Evolutionary conservation across 345 rosid species (phyloP).

Genomic region (Mercurialis annua): DNA sequence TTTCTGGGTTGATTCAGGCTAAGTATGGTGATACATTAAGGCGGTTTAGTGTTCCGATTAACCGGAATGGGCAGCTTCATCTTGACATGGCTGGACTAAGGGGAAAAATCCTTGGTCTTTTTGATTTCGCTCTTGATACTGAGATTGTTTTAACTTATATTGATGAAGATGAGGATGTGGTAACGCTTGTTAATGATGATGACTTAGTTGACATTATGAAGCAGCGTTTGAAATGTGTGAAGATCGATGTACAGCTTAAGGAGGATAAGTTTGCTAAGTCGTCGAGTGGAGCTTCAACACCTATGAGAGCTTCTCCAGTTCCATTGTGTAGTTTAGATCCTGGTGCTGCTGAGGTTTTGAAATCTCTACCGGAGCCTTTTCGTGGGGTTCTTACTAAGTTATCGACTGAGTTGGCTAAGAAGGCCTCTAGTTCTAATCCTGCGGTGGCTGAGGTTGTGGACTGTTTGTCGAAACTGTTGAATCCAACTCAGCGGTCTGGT

Average conservation of each 20-base stretch:
- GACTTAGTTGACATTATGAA: slow-evolving; percentile 68
- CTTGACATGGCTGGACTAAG: slow-evolving; percentile 57
- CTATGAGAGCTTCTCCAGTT: slow-evolving; percentile 41
- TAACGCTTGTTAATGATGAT: slow-evolving; percentile 68
- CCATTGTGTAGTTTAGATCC: slow-evolving; percentile 36
- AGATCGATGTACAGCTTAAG: slow-evolving; percentile 48
- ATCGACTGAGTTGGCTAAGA: slow-evolving; percentile 52
- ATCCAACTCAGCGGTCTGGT: slow-evolving; percentile 15
- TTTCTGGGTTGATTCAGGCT: slow-evolving; percentile 45
- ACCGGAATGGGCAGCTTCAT: slow-evolving; percentile 55
- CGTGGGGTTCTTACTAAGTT: slow-evolving; percentile 49
- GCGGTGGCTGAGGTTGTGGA: slow-evolving; percentile 39
- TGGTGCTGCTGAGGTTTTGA: slow-evolving; percentile 50
- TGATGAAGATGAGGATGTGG: slow-evolving; percentile 90
- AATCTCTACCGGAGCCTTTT: slow-evolving; percentile 60
- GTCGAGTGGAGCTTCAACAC: slow-evolving; percentile 55
- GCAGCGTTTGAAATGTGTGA: slow-evolving; percentile 72
- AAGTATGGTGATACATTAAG: slow-evolving; percentile 65
- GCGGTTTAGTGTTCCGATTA: slow-evolving; percentile 63
- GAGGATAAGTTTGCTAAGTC: slow-evolving; percentile 35
- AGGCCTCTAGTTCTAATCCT: slow-evolving; percentile 45
- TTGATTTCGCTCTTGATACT: slow-evolving; percentile 49
- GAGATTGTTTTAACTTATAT: slow-evolving; percentile 60
- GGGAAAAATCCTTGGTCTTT: slow-evolving; percentile 60
- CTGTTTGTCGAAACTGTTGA: slow-evolving; percentile 35